A percentile compares a stretch with the other conserved stretches of the same genome.
Conservation (phyloP, 257 asterid genomes). For the Solanum lycopersicoides region DNA sequence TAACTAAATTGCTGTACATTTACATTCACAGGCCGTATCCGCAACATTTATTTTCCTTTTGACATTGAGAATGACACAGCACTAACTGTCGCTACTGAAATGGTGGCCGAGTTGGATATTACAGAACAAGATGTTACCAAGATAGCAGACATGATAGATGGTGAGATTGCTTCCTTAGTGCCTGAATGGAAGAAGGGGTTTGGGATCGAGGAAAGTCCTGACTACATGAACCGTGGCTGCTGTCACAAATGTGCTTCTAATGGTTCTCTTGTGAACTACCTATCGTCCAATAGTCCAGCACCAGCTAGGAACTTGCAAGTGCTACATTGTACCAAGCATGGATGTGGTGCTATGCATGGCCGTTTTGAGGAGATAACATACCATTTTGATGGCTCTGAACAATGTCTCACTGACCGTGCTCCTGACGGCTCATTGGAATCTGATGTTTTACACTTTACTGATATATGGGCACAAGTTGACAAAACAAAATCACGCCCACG, state of each 20-base stretch:
- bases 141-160: slow-evolving; percentile 78
- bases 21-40: slow-evolving; percentile 47
- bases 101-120: slow-evolving; percentile 83
- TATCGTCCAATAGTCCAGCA: slow-evolving; percentile 15
- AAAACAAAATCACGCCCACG: slow-evolving; percentile 13
- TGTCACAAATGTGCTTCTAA: slow-evolving; percentile 42
- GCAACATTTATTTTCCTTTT: slow-evolving; percentile 80
- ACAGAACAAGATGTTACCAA: slow-evolving; percentile 71
- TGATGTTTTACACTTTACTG: slow-evolving; percentile 18
- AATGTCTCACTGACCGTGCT: slow-evolving; percentile 21
- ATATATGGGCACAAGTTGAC: slow-evolving; percentile 28
- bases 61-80: slow-evolving; percentile 68
- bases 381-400: slow-evolving; percentile 50
- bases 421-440: slow-evolving; percentile 27
- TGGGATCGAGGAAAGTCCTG: slow-evolving; percentile 25
- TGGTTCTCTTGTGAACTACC: slow-evolving; percentile 15
- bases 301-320: slow-evolving; percentile 28
- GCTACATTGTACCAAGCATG: slow-evolving; percentile 34
- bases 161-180: slow-evolving; percentile 54
- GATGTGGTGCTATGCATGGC: slow-evolving; percentile 56
- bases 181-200: slow-evolving; percentile 66
- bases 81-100: slow-evolving; percentile 68
- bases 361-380: slow-evolving; percentile 85
- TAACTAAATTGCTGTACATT: neutral
- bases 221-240: slow-evolving; percentile 1